phyloP scores from a whole-genome alignment of 768 basidiomycete species.

The Lactifluus pinguis region DNA sequence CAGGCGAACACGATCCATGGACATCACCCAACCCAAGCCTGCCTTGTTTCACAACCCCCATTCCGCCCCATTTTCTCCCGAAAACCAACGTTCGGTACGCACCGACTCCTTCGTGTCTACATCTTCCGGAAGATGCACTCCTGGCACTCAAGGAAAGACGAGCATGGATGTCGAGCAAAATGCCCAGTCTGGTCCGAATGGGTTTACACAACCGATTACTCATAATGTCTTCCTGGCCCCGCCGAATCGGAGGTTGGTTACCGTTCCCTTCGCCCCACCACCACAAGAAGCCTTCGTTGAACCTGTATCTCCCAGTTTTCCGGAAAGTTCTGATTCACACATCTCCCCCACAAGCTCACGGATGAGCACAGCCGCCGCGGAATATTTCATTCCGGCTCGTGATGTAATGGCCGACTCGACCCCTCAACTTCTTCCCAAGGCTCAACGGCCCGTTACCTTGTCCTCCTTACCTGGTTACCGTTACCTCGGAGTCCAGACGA shows the following conservation, averaged over 20 bases:
- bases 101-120: background rate
- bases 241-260: background rate
- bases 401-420: background rate
- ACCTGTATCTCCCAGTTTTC: background rate
- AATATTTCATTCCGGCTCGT: background rate
- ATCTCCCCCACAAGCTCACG: background rate
- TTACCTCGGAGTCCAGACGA: background rate
- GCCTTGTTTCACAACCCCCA: background rate
- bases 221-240: background rate
- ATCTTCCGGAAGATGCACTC: slow-evolving; percentile 9
- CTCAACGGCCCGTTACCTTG: background rate
- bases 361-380: background rate
- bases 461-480: background rate
- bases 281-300: background rate
- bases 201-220: background rate
- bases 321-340: background rate
- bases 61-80: background rate
- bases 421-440: background rate
- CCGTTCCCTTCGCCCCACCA: background rate
- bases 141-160: slow-evolving; percentile 10
- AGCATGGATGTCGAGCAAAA: slow-evolving; percentile 4
- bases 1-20: slow-evolving; percentile 3
- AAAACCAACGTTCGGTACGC: background rate
- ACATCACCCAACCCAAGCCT: background rate
- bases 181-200: background rate